These are phyloP conservation scores for Mortierella hygrophila DNA, from an alignment of 192 early-diverging fungal genomes.

Conservation along the genomic window DNA sequence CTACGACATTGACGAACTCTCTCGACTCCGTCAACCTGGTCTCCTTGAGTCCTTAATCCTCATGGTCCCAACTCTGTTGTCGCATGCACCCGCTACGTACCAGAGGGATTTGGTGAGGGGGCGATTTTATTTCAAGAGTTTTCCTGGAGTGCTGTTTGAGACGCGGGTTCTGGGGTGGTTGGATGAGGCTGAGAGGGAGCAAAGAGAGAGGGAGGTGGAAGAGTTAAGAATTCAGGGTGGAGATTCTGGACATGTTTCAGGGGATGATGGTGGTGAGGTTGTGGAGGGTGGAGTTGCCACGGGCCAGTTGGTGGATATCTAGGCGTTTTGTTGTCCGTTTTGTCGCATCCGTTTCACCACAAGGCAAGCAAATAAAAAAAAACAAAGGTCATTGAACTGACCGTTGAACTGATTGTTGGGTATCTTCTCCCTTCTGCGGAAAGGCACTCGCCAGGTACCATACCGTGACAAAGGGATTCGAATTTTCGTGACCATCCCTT, in stretches of 20 bases:
- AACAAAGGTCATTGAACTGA: too few relatives aligned
- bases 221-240: neutral
- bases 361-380: too few relatives aligned
- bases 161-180: constrained; percentile 21
- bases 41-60: constrained; percentile 16
- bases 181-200: neutral
- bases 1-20: constrained; percentile 26
- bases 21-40: constrained; percentile 18
- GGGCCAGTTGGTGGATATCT: neutral
- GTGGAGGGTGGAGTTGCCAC: neutral
- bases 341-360: too few relatives aligned
- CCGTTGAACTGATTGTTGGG: too few relatives aligned
- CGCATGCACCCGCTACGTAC: constrained; percentile 43
- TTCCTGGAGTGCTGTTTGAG: constrained; percentile 39
- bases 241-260: neutral
- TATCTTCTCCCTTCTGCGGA: too few relatives aligned
- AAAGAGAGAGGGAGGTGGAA: neutral
- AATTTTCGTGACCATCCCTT: too few relatives aligned
- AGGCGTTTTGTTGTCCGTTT: neutral
- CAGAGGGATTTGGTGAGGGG: constrained; percentile 43
- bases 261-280: neutral
- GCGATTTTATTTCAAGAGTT: constrained; percentile 43
- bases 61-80: constrained; percentile 31
- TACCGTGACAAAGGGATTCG: too few relatives aligned
- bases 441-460: too few relatives aligned